A percentile compares a stretch with the other conserved stretches of the same genome.
phyloP scores from a whole-genome alignment of 768 basidiomycete genomes.

The Amanita rimosa region DNA sequence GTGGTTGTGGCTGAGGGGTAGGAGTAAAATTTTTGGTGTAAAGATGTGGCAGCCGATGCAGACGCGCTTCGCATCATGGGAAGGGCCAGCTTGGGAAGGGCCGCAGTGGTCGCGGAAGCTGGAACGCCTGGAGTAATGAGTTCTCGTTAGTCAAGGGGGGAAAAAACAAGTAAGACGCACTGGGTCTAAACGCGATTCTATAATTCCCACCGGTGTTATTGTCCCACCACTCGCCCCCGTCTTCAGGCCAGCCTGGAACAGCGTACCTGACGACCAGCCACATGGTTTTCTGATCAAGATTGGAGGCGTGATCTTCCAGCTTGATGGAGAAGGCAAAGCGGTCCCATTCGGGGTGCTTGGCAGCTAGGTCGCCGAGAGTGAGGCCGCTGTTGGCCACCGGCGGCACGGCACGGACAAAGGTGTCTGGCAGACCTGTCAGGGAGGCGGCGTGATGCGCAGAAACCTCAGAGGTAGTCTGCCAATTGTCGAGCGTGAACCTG shows the following conservation, averaged over 20 bases:
- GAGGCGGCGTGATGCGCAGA: constrained; percentile 35
- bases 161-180: not conserved
- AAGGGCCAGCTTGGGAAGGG: constrained; percentile 5
- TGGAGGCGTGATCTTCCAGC: constrained; percentile 56
- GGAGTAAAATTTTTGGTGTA: constrained; percentile 8
- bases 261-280: constrained; percentile 51
- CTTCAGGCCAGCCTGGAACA: constrained; percentile 9
- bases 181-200: constrained; percentile 47
- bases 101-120: constrained; percentile 3
- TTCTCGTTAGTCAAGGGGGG: not conserved
- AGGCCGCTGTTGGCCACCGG: not conserved
- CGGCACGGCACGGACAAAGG: constrained; percentile 12
- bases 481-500: constrained; percentile 87
- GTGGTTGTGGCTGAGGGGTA: constrained; percentile 2
- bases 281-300: constrained; percentile 39
- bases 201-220: constrained; percentile 79
- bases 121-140: too few relatives aligned
- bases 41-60: not conserved
- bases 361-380: constrained; percentile 10
- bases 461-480: constrained; percentile 90
- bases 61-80: not conserved
- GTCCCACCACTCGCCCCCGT: constrained; percentile 77
- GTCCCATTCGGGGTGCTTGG: constrained; percentile 31
- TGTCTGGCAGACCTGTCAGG: constrained; percentile 23
- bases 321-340: constrained; percentile 51